Conservation (phyloP, 495 filamentous ascomycete species). For the Penicillium lagena region DNA sequence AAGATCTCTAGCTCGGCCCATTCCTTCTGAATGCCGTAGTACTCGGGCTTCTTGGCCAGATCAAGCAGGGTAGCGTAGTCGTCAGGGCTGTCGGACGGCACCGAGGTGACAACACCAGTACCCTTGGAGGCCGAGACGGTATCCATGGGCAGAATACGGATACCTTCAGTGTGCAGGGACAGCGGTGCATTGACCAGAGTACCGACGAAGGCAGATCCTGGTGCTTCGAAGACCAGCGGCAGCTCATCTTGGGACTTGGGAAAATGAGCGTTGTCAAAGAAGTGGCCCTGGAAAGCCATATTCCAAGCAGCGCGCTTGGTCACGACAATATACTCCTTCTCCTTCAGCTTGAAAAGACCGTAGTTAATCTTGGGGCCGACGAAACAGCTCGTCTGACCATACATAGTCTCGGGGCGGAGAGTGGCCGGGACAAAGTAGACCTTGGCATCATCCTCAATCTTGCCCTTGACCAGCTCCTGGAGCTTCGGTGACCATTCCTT, state of each 20-base stretch:
- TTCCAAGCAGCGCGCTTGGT: conserved; percentile 86
- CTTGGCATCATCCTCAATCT: conserved; percentile 73
- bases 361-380: conserved; percentile 89
- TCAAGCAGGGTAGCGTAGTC: conserved; percentile 88
- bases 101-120: conserved; percentile 92
- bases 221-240: conserved; percentile 53
- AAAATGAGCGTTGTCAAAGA: conserved; percentile 66
- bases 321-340: conserved; percentile 79
- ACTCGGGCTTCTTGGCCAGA: conserved; percentile 93
- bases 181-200: conserved; percentile 83
- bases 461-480: conserved; percentile 61
- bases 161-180: conserved; percentile 75
- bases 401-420: conserved; percentile 95
- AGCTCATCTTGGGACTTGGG: conserved; percentile 53
- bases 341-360: conserved; percentile 76
- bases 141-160: conserved; percentile 92
- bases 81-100: conserved; percentile 92
- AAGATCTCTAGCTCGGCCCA: conserved; percentile 87
- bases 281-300: conserved; percentile 91
- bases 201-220: conserved; percentile 77
- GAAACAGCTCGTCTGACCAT: conserved; percentile 94
- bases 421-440: conserved; percentile 90
- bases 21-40: conserved; percentile 93
- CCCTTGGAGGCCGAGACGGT: conserved; percentile 86
- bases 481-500: conserved; percentile 77